phyloP scores from a whole-genome alignment of 2,329 filamentous ascomycete species.

The Colletotrichum cuscutae region DNA sequence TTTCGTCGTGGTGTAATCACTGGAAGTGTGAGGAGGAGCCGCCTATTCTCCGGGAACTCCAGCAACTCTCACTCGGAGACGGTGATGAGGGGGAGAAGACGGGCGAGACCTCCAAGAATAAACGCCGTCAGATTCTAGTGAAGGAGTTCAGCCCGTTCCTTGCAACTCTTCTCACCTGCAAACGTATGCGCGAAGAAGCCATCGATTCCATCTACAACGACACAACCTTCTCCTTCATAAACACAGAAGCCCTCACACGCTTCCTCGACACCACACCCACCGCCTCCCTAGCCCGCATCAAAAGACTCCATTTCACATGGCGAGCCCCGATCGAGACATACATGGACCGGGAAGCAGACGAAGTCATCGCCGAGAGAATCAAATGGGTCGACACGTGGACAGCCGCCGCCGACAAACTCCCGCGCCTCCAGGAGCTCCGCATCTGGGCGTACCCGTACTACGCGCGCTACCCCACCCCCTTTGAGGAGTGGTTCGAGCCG shows the following conservation, averaged over 20 bases:
- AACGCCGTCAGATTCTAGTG: background rate
- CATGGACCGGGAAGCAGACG: conserved; percentile 6
- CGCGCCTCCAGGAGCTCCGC: conserved; percentile 6
- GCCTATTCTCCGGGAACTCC: conserved; percentile 4
- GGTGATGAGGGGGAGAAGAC: background rate
- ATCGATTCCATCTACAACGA: conserved; percentile 23
- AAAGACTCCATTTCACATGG: conserved; percentile 11
- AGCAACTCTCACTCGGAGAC: background rate
- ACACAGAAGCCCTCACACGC: background rate
- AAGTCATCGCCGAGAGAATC: background rate
- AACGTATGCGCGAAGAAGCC: conserved; percentile 26
- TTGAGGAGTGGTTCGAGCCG: conserved; percentile 22
- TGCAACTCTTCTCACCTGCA: conserved; percentile 24
- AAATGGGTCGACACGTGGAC: conserved; percentile 13
- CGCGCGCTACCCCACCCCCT: conserved; percentile 24
- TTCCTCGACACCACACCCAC: conserved; percentile 2
- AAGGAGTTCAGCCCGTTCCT: conserved; percentile 32
- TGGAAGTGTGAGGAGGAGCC: conserved; percentile 29
- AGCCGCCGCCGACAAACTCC: background rate
- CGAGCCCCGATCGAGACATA: conserved; percentile 21
- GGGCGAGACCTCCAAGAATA: background rate
- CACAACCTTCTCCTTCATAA: conserved; percentile 35
- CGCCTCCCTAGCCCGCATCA: conserved; percentile 1
- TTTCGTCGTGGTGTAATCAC: conserved; percentile 22
- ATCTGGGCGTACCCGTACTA: conserved; percentile 27